phyloP scores from a whole-genome alignment of 2,329 filamentous ascomycete genomes.

The Colletotrichum acutatum region DNA sequence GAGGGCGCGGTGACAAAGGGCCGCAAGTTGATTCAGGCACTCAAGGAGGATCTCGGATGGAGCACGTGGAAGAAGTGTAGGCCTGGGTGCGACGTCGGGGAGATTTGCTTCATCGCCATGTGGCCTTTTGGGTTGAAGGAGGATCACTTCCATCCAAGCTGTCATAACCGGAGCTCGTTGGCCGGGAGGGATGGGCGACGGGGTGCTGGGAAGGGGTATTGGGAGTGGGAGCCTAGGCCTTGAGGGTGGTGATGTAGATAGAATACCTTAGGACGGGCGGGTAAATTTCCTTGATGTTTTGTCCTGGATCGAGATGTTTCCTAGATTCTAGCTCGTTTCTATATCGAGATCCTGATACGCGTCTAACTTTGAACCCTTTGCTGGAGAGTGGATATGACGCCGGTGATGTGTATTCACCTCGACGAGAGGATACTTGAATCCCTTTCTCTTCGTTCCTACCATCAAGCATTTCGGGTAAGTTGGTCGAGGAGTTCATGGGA shows the following conservation, averaged over 20 bases:
- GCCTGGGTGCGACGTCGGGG: constrained; percentile 60
- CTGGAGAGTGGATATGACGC: too few relatives aligned
- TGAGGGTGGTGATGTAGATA: not conserved
- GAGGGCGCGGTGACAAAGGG: constrained; percentile 13
- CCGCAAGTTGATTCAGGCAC: constrained; percentile 32
- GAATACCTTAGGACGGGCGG: too few relatives aligned
- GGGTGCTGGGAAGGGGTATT: not conserved
- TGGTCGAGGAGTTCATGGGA: too few relatives aligned
- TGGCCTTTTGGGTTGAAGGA: constrained; percentile 68
- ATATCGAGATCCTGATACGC: not conserved
- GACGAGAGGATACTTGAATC: not conserved
- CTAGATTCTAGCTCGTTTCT: not conserved
- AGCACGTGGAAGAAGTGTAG: constrained; percentile 67
- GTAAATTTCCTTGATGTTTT: not conserved
- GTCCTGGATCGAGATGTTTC: not conserved
- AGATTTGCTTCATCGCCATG: constrained; percentile 71
- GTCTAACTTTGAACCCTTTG: not conserved
- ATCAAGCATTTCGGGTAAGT: too few relatives aligned
- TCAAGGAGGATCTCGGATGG: constrained; percentile 67
- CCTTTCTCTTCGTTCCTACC: not conserved
- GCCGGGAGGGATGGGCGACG: not conserved
- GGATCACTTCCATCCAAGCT: constrained; percentile 56
- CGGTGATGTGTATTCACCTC: too few relatives aligned
- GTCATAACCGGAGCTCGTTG: constrained; percentile 28
- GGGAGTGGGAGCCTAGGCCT: constrained; percentile 9